These are phyloP conservation scores for Aspergillus quadricinctus DNA, from an alignment of 2,329 filamentous ascomycete genomes.

Conservation along the genomic window DNA sequence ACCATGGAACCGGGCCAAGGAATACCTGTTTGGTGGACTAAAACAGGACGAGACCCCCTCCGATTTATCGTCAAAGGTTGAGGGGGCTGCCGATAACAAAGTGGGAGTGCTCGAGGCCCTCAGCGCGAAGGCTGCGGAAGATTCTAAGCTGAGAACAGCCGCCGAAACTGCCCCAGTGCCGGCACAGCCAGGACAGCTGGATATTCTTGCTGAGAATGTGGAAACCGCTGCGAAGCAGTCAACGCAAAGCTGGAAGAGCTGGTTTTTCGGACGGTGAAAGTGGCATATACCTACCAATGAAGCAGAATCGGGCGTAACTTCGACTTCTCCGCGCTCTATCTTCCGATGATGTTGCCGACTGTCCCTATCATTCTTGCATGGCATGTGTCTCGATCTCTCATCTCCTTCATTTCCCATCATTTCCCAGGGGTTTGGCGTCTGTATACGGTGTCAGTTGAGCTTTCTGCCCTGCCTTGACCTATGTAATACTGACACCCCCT, in stretches of 20 bases:
- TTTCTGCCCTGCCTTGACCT: slow-evolving; percentile 14
- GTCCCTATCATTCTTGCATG: slow-evolving; percentile 8
- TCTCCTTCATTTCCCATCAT: slow-evolving; percentile 16
- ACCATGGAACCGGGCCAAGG: slow-evolving; percentile 36
- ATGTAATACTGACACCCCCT: slow-evolving; percentile 17
- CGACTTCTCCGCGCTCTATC: not conserved
- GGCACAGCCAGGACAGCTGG: slow-evolving; percentile 26
- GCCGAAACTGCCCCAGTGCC: not conserved
- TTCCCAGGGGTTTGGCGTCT: slow-evolving; percentile 31
- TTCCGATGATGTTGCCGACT: not conserved
- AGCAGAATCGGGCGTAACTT: not conserved
- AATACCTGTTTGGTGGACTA: slow-evolving; percentile 36
- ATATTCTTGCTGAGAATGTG: slow-evolving; percentile 33
- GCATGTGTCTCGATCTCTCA: slow-evolving; percentile 5
- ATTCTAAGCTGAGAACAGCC: slow-evolving; percentile 14
- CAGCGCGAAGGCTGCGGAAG: slow-evolving; percentile 30
- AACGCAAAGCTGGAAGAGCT: slow-evolving; percentile 36
- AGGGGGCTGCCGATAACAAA: slow-evolving; percentile 15
- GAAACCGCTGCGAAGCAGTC: slow-evolving; percentile 33
- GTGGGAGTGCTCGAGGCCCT: slow-evolving; percentile 32
- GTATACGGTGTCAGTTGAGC: slow-evolving; percentile 14
- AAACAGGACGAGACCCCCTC: slow-evolving; percentile 29
- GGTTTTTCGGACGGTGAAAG: slow-evolving; percentile 35
- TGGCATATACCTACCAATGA: not conserved
- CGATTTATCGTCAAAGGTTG: slow-evolving; percentile 4